phyloP scores from a whole-genome alignment of 1,139 yeast species.

The Kurtzmaniella quercitrusa region DNA sequence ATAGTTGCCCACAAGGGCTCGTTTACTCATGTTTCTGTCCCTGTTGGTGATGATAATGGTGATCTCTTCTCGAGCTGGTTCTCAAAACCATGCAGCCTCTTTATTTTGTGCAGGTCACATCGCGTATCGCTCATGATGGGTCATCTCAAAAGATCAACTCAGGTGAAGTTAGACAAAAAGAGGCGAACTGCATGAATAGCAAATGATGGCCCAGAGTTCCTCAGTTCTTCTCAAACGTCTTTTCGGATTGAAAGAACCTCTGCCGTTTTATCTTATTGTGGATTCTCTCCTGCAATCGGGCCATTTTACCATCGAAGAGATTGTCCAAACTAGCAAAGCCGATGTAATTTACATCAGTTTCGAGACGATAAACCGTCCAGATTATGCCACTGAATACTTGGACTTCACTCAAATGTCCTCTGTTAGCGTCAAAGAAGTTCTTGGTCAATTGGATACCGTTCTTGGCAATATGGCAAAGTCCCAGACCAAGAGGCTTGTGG shows the following conservation, averaged over 20 bases:
- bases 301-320: constrained; percentile 49
- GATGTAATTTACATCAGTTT: constrained; percentile 53
- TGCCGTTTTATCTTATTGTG: constrained; percentile 65
- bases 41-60: neutral
- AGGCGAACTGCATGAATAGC: no score
- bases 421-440: constrained; percentile 15
- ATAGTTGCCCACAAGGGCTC: constrained; percentile 25
- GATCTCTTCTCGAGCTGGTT: neutral
- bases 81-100: neutral
- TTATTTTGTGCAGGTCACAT: neutral
- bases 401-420: constrained; percentile 33
- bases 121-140: no score
- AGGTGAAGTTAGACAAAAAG: no score
- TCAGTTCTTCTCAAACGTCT: constrained; percentile 58
- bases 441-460: neutral
- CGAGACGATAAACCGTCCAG: constrained; percentile 55
- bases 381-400: constrained; percentile 44
- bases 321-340: constrained; percentile 36
- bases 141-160: no score
- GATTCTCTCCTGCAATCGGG: constrained; percentile 75
- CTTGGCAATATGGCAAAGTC: neutral
- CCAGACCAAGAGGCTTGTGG: constrained; percentile 20
- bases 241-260: constrained; percentile 60
- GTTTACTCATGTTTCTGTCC: constrained; percentile 10
- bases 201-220: constrained; percentile 22